Percentiles rank a stretch among this genome's conserved stretches.
These are phyloP conservation scores for Beauveria scarabaeidicola DNA, from an alignment of 2,329 filamentous ascomycete genomes.

Conservation along the genomic window DNA sequence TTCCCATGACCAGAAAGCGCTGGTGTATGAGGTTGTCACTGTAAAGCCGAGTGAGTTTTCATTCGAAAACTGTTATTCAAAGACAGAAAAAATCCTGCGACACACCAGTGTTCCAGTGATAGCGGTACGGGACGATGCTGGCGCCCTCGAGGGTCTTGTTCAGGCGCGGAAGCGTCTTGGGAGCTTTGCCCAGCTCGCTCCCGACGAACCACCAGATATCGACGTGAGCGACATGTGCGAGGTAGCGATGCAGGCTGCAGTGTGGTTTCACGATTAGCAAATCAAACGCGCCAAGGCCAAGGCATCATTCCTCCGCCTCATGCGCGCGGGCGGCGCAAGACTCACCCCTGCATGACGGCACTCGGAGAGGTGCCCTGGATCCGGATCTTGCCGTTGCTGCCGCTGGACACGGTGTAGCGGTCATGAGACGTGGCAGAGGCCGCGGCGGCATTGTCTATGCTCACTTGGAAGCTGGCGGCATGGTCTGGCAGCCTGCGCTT, in stretches of 20 bases:
- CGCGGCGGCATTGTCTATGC: neutral
- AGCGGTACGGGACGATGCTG: conserved; percentile 19
- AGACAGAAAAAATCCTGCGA: neutral
- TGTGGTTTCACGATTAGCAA: neutral
- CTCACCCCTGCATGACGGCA: conserved; percentile 14
- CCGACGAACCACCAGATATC: conserved; percentile 18
- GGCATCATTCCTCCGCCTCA: neutral
- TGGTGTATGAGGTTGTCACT: conserved; percentile 45
- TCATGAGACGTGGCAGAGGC: conserved; percentile 4
- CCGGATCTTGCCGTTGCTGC: conserved; percentile 14
- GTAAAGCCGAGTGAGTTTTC: neutral
- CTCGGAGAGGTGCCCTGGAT: conserved; percentile 14
- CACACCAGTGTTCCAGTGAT: conserved; percentile 42
- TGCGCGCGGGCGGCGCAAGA: neutral
- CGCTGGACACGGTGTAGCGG: conserved; percentile 13
- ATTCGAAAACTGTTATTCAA: neutral
- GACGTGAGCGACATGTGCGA: conserved; percentile 13
- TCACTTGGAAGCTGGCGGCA: conserved; percentile 13
- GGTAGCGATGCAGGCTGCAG: conserved; percentile 15
- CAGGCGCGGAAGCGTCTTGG: conserved; percentile 12
- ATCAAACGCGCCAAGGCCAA: neutral
- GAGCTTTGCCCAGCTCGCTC: conserved; percentile 14
- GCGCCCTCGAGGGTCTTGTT: conserved; percentile 4
- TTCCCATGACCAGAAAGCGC: conserved; percentile 43
- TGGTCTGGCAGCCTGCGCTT: conserved; percentile 15